Conservation (phyloP, 768 basidiomycete species). For the Agrocybe chaxingu region DNA sequence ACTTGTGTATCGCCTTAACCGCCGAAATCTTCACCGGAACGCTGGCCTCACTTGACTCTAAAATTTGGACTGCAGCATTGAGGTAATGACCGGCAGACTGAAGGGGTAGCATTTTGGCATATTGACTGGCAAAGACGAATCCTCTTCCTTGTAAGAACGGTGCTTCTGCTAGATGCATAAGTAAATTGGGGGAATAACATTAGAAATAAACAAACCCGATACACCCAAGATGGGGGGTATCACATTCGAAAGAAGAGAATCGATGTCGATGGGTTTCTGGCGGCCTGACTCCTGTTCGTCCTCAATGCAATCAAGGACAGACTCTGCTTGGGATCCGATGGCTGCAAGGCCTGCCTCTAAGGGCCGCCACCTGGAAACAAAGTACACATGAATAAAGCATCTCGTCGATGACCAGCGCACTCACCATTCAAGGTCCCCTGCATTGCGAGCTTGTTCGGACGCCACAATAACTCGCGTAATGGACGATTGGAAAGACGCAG, state of each 20-base stretch:
- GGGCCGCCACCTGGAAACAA: constrained; percentile 75
- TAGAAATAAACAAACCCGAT: constrained; percentile 44
- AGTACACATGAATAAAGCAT: constrained; percentile 4
- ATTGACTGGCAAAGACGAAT: constrained; percentile 94
- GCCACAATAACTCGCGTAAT: constrained; percentile 54
- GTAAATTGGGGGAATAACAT: background rate
- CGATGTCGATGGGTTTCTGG: constrained; percentile 71
- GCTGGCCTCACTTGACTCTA: constrained; percentile 68
- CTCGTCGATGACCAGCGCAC: background rate
- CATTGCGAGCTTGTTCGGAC: constrained; percentile 52
- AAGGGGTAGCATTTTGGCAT: constrained; percentile 66
- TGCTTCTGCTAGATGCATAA: constrained; percentile 45
- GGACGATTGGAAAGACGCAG: constrained; percentile 47
- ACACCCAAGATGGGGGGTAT: constrained; percentile 74
- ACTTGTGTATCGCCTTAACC: constrained; percentile 93
- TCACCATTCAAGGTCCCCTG: constrained; percentile 63
- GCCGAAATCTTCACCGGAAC: constrained; percentile 94
- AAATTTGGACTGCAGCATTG: constrained; percentile 79
- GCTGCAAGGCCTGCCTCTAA: constrained; percentile 84
- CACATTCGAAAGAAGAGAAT: constrained; percentile 69
- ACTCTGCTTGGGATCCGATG: constrained; percentile 77
- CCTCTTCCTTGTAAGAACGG: constrained; percentile 95
- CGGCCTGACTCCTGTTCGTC: constrained; percentile 68
- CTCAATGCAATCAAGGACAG: constrained; percentile 72
- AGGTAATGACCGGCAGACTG: constrained; percentile 82